These are phyloP conservation scores for Sisymbrium irio DNA, from an alignment of 345 rosid genomes.

Conservation along the genomic window DNA sequence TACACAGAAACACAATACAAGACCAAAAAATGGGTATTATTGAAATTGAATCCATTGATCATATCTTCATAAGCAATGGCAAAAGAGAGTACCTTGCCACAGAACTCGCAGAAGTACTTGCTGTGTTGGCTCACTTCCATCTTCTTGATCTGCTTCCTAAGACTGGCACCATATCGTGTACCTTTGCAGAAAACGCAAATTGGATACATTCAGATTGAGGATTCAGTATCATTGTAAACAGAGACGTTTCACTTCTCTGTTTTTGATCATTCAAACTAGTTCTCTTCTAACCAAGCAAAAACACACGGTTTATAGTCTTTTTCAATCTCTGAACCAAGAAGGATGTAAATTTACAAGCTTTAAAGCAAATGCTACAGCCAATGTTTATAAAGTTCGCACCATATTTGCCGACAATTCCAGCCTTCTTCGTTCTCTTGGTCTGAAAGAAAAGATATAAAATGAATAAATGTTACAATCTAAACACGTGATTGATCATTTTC, in stretches of 20 bases:
- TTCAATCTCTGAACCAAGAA: background rate
- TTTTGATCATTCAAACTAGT: no score
- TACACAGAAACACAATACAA: no score
- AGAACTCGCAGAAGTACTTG: conserved; percentile 65
- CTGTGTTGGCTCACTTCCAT: conserved; percentile 68
- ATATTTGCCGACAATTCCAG: conserved; percentile 62
- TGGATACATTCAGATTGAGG: no score
- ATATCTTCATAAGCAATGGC: background rate
- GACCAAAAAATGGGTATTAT: conserved; percentile 3
- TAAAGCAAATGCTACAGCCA: background rate
- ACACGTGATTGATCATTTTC: no score
- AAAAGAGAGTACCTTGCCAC: conserved; percentile 45
- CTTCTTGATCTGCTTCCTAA: conserved; percentile 65
- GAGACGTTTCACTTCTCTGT: no score
- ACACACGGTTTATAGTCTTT: conserved; percentile 25
- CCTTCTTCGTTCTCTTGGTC: conserved; percentile 73
- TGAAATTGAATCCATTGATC: no score
- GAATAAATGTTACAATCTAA: background rate
- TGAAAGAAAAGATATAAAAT: conserved; percentile 7
- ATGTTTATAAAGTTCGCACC: conserved; percentile 18
- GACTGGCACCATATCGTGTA: conserved; percentile 65
- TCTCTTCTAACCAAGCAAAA: background rate
- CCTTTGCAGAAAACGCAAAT: conserved; percentile 26
- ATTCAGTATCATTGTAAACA: no score
- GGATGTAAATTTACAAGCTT: no score